These are phyloP conservation scores for Cystofilobasidium capitatum DNA, from an alignment of 768 basidiomycete genomes.

Conservation along the genomic window DNA sequence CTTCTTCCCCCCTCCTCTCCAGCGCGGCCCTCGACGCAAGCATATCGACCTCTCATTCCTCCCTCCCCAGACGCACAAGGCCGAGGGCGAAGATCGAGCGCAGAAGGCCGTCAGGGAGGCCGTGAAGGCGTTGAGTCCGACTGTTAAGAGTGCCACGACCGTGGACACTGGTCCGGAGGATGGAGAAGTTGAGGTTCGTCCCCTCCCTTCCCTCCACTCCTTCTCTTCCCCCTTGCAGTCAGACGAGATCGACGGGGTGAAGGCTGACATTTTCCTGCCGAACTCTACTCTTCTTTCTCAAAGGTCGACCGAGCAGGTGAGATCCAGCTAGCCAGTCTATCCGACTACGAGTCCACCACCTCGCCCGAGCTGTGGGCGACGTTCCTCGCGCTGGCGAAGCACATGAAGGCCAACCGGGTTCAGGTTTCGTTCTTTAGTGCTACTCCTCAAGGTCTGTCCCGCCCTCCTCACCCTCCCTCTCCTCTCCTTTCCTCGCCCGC, in stretches of 20 bases:
- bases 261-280: too few relatives aligned
- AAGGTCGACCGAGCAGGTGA: slow-evolving; percentile 71
- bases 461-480: background rate
- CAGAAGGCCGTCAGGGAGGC: slow-evolving; percentile 13
- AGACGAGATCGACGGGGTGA: too few relatives aligned
- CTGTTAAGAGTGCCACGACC: slow-evolving; percentile 17
- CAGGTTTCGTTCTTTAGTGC: slow-evolving; percentile 92
- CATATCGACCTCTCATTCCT: slow-evolving; percentile 25
- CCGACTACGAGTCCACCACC: slow-evolving; percentile 58
- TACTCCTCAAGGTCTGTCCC: slow-evolving; percentile 69
- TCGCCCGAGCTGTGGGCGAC: slow-evolving; percentile 30
- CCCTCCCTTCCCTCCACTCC: slow-evolving; percentile 60
- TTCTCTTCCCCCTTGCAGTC: background rate
- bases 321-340: slow-evolving; percentile 67
- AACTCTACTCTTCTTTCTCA: too few relatives aligned
- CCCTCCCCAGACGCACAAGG: slow-evolving; percentile 47
- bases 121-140: background rate
- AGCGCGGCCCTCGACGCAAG: background rate
- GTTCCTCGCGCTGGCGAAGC: slow-evolving; percentile 59
- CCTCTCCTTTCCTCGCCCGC: background rate
- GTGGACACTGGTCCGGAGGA: slow-evolving; percentile 35
- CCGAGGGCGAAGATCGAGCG: slow-evolving; percentile 15
- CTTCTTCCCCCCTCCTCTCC: background rate
- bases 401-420: slow-evolving; percentile 73
- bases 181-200: slow-evolving; percentile 44